These are phyloP conservation scores for Leptographium radiaticola DNA, from an alignment of 2,329 filamentous ascomycete genomes.

Conservation along the genomic window DNA sequence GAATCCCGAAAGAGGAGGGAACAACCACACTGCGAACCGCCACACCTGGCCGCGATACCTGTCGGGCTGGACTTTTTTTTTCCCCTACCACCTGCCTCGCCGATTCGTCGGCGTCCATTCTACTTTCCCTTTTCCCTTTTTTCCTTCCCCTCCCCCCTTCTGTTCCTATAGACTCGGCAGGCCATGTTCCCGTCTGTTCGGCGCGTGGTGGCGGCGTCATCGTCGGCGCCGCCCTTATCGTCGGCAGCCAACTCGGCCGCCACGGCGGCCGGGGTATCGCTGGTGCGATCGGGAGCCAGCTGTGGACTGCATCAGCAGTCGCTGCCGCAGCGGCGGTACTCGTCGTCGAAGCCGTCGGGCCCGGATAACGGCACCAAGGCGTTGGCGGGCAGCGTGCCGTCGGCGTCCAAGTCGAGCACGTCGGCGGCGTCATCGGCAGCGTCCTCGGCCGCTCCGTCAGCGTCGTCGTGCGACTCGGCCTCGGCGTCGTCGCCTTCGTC, in stretches of 20 bases:
- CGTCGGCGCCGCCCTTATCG: constrained; percentile 3
- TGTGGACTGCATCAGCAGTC: not conserved
- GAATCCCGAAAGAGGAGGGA: not conserved
- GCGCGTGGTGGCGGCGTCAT: constrained; percentile 11
- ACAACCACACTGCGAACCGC: not conserved
- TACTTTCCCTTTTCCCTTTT: not conserved
- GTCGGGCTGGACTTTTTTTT: not conserved
- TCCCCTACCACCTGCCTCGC: not conserved
- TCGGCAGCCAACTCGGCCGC: not conserved
- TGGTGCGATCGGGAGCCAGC: not conserved
- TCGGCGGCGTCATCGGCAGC: constrained; percentile 18
- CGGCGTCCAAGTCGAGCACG: not conserved
- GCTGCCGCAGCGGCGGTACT: constrained; percentile 26
- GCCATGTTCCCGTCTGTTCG: constrained; percentile 12
- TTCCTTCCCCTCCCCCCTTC: not conserved
- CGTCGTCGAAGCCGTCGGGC: constrained; percentile 49
- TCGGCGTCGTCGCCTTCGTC: constrained; percentile 12
- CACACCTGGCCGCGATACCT: not conserved
- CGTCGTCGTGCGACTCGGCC: constrained; percentile 15
- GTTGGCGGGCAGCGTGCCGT: constrained; percentile 30
- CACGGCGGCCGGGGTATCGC: constrained; percentile 14
- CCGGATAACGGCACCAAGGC: constrained; percentile 43
- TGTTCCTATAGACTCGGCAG: not conserved
- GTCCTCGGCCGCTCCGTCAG: constrained; percentile 22
- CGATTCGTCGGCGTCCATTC: not conserved